Conservation (phyloP, 2,329 filamentous ascomycete species). For the Xylariaceae sp. region DNA sequence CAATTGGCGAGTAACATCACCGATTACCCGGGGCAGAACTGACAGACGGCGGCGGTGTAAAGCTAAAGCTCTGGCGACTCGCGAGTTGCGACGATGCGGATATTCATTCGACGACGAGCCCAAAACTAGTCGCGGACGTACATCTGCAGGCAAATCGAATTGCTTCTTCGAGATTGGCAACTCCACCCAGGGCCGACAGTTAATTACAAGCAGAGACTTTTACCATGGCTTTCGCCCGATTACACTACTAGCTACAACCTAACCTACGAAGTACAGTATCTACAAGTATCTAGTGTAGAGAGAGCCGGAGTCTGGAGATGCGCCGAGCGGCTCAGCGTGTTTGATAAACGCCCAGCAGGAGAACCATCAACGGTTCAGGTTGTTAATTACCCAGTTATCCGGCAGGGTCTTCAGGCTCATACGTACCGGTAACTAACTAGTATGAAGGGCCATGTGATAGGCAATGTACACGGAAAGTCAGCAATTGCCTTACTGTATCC, state of each 20-base stretch:
- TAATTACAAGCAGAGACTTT: conserved; percentile 14
- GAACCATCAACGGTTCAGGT: conserved; percentile 2
- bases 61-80: background rate
- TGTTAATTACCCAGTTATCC: too few species aligned
- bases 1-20: conserved; percentile 24
- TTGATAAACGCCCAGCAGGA: background rate
- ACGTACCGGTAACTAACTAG: too few species aligned
- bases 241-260: too few species aligned
- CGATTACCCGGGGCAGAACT: conserved; percentile 7
- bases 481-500: background rate
- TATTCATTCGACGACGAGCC: conserved; percentile 23
- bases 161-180: conserved; percentile 29
- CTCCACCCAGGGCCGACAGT: conserved; percentile 24
- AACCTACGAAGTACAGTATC: too few species aligned
- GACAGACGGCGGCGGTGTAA: conserved; percentile 15
- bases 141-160: conserved; percentile 18
- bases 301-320: background rate
- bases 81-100: conserved; percentile 7
- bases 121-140: conserved; percentile 5
- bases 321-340: background rate
- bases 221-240: too few species aligned
- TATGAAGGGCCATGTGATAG: conserved; percentile 1
- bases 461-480: conserved; percentile 7
- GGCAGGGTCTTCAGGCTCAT: conserved; percentile 10
- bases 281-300: conserved; percentile 18